Base-by-base conservation (phyloP, 2,329 filamentous ascomycete species). In the Arthrobotrys megalospora region DNA sequence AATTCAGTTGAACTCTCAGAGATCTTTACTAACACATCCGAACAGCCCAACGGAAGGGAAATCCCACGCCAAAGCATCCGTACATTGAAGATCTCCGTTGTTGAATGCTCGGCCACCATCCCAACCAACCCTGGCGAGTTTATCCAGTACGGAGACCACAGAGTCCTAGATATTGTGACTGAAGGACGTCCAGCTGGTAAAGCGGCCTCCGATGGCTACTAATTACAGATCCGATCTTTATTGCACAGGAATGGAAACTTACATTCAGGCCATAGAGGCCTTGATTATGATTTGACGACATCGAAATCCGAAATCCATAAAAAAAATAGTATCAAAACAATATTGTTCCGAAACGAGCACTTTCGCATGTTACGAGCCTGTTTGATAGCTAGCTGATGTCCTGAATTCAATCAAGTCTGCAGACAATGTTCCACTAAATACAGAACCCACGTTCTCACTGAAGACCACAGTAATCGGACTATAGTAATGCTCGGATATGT, bases 181-280 rank as follows among this genome's bases (percentile, higher is more conserved):
- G 66, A 77, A 36, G 73, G 73, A 47, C 66, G 73, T n/a, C 73
- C 73, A 21, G 66, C 60, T 10, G 73, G 73, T 47, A 77, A 77
- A 50, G 73, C 66, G 5, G 58, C 66, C n/a, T 11, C 24, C 2
- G 73, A 77, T 32, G 73, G 73, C 19, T 77, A 66, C 19, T 77
- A 71, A 28, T 14, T 11, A 28, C 2, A 28, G 24, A 28, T 16
- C 12, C 41, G 41, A 2, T 38, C 12, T 38, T 38, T 38, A 10
- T 38, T 38, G 8, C 3, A 8, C 3, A 38, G 36, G 1, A 8
- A 38, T 8, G 36, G 12, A 10, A 38, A 12, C 36, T 10, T 38
- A 38, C 36, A 38, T 10, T 38, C 8, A 38, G 36, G 36, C 36
- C 36, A 38, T 12, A 8, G 12, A 38, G 12, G 24, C 24, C 36